phyloP scores from a whole-genome alignment of 345 rosid genomes.

The Corchorus olitorius region DNA sequence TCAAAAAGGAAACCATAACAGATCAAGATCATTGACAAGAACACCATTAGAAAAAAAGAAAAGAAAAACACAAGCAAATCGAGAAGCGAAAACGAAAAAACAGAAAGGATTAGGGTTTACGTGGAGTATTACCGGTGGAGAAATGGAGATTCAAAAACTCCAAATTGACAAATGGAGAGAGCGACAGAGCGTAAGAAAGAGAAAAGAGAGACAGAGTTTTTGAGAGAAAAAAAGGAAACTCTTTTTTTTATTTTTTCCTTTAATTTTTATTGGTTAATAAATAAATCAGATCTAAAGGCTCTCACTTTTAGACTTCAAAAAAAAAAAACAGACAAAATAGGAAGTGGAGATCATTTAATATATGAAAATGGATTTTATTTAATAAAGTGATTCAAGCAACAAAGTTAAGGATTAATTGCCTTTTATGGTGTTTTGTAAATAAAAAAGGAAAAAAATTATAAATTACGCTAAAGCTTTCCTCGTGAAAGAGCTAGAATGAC shows the following conservation, averaged over 20 bases:
- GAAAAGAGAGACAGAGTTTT: slow-evolving; percentile 22
- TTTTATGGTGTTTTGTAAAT: slow-evolving; percentile 23
- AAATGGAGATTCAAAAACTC: slow-evolving; percentile 6
- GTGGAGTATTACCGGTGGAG: slow-evolving; percentile 39
- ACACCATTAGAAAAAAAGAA: slow-evolving; percentile 2
- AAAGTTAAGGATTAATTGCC: slow-evolving; percentile 27
- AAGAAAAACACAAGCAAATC: slow-evolving; percentile 18
- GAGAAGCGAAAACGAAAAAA: not conserved
- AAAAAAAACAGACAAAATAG: slow-evolving; percentile 19
- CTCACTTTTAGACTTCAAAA: slow-evolving; percentile 21
- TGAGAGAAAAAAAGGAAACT: not conserved
- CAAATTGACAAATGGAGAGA: slow-evolving; percentile 29
- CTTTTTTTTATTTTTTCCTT: slow-evolving; percentile 9
- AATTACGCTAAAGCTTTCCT: not conserved
- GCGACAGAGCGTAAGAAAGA: slow-evolving; percentile 17
- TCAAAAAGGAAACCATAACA: slow-evolving; percentile 32
- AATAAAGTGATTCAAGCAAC: not conserved
- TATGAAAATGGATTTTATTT: not conserved
- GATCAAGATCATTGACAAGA: slow-evolving; percentile 28
- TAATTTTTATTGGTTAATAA: not conserved
- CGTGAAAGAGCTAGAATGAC: not conserved
- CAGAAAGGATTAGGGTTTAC: slow-evolving; percentile 37
- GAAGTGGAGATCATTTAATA: not conserved
- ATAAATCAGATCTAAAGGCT: slow-evolving; percentile 30
- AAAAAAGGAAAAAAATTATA: not conserved